Percentiles rank a stretch among this genome's conserved stretches.
Conservation (phyloP, 1,284 basidiomycete species). For the Apiotrichum sp. region DNA sequence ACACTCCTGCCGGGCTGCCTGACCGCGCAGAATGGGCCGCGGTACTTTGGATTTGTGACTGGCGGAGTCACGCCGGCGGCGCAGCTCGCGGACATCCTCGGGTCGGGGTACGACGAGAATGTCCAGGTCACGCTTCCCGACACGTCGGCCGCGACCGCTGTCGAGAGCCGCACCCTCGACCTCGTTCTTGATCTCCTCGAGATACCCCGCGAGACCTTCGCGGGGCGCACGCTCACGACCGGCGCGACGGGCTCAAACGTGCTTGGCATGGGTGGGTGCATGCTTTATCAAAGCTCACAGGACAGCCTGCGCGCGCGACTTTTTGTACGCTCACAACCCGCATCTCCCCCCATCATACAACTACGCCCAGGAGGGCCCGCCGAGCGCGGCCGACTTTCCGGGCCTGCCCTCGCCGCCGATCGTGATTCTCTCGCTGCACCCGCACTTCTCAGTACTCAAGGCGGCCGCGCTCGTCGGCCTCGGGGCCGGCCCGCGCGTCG, state of each 20-base stretch:
- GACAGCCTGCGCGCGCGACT: constrained; percentile 46
- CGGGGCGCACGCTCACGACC: constrained; percentile 50
- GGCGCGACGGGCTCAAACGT: constrained; percentile 53
- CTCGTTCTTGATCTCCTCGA: constrained; percentile 49
- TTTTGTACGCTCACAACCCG: constrained; percentile 15
- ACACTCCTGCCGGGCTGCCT: constrained; percentile 43
- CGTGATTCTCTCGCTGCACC: constrained; percentile 47
- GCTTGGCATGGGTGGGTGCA: constrained; percentile 45
- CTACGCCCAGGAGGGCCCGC: constrained; percentile 46
- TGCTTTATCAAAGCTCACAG: too few relatives aligned
- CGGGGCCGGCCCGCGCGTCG: constrained; percentile 41
- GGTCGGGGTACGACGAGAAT: constrained; percentile 48
- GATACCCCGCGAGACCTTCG: constrained; percentile 40
- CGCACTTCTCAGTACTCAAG: constrained; percentile 51
- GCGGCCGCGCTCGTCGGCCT: constrained; percentile 50
- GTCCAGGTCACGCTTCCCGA: constrained; percentile 49
- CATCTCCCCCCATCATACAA: background rate
- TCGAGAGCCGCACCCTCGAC: constrained; percentile 48
- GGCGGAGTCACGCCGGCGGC: constrained; percentile 49
- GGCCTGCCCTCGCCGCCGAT: constrained; percentile 38
- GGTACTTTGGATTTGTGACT: constrained; percentile 53
- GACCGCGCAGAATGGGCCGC: constrained; percentile 46
- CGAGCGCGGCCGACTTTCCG: constrained; percentile 7
- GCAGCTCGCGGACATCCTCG: constrained; percentile 47
- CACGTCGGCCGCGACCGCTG: constrained; percentile 44